Percentiles rank a stretch among this genome's conserved stretches.
Evolutionary conservation across 192 early-diverging fungal genomes (phyloP).

Genomic region (Coemansia sp.): DNA sequence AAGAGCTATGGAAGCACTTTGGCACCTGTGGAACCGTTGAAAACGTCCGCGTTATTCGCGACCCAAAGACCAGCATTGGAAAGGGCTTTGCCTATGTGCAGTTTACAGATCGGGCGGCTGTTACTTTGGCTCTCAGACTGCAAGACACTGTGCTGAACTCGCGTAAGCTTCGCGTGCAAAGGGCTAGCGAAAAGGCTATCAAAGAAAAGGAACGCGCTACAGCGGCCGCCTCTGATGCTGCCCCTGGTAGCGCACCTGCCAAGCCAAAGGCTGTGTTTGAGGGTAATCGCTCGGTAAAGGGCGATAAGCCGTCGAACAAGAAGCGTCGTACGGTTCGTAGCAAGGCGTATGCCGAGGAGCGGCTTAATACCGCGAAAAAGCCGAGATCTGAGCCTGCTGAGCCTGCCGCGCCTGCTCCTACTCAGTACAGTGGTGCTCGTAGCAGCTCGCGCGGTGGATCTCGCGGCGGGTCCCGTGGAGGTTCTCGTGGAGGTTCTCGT

Average conservation of each 20-base stretch:
- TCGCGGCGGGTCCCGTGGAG: constrained; percentile 10
- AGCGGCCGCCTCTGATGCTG: background rate
- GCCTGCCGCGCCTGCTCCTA: background rate
- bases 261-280: constrained; percentile 49
- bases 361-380: constrained; percentile 23
- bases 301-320: constrained; percentile 54
- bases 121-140: constrained; percentile 78
- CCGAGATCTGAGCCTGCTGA: background rate
- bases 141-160: constrained; percentile 71
- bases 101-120: constrained; percentile 73
- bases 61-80: constrained; percentile 82
- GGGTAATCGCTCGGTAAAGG: constrained; percentile 61
- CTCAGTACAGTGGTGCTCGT: background rate
- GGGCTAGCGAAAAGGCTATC: constrained; percentile 45
- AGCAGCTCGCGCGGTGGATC: constrained; percentile 13
- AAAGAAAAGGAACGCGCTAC: constrained; percentile 36
- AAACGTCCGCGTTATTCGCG: constrained; percentile 85
- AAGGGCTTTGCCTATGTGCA: constrained; percentile 96
- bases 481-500: background rate
- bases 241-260: background rate
- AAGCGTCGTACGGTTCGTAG: constrained; percentile 55
- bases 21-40: constrained; percentile 72
- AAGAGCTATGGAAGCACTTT: constrained; percentile 74
- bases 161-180: constrained; percentile 42
- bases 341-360: constrained; percentile 36